phyloP scores from a whole-genome alignment of 305 asterid genomes.

The Solanum chacoense region DNA sequence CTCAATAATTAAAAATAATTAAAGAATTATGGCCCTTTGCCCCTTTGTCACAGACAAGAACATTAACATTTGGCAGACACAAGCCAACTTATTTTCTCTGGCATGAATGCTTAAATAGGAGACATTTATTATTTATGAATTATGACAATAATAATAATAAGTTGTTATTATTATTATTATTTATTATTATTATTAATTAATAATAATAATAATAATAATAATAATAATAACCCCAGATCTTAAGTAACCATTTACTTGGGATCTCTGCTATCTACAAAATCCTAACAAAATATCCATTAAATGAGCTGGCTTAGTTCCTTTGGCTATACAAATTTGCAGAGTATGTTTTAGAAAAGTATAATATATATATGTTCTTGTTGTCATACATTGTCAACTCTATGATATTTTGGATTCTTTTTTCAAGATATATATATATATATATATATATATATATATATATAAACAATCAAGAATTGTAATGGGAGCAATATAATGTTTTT shows the following conservation, averaged over 20 bases:
- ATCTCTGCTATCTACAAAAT: neutral
- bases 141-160: neutral
- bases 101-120: conserved; percentile 10
- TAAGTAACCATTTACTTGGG: conserved; percentile 6
- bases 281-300: neutral
- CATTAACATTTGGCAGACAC: conserved; percentile 22
- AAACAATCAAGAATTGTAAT: neutral
- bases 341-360: neutral
- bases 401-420: conserved; percentile 1
- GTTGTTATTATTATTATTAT: too few species aligned
- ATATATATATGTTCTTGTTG: conserved; percentile 4
- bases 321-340: neutral
- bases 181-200: too few species aligned
- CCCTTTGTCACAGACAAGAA: conserved; percentile 20
- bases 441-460: too few species aligned
- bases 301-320: conserved; percentile 11
- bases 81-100: conserved; percentile 24
- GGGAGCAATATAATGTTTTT: neutral
- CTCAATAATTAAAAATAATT: neutral
- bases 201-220: neutral
- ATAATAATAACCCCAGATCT: conserved; percentile 5
- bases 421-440: neutral
- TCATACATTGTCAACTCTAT: neutral
- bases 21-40: conserved; percentile 1
- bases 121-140: conserved; percentile 9